Evolutionary conservation across 2,329 filamentous ascomycete genomes (phyloP).

Genomic region (Nothopassalora personata): DNA sequence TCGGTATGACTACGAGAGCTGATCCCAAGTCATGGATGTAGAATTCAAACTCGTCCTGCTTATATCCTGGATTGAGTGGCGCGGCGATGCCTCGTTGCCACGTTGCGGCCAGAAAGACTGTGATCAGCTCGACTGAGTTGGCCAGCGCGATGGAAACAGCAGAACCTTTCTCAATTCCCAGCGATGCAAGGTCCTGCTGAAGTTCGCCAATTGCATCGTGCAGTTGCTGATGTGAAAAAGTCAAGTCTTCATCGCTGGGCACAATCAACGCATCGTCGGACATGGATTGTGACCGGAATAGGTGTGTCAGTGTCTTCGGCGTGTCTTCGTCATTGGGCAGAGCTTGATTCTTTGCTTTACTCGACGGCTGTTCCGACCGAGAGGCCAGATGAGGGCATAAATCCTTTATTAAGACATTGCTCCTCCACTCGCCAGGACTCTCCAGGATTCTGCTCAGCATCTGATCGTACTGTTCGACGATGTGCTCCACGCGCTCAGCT

Average conservation of each 20-base stretch:
- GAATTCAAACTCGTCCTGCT: constrained; percentile 80
- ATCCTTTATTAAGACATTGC: too few relatives aligned
- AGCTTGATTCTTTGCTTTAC: too few relatives aligned
- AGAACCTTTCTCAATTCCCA: constrained; percentile 38
- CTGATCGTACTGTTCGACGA: too few relatives aligned
- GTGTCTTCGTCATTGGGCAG: neutral
- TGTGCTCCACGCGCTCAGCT: too few relatives aligned
- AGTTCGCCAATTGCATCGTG: constrained; percentile 4
- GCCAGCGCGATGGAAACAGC: constrained; percentile 76
- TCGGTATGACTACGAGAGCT: constrained; percentile 67
- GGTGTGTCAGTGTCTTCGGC: neutral
- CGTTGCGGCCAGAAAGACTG: constrained; percentile 72
- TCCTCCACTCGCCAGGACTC: too few relatives aligned
- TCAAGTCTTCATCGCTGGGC: constrained; percentile 2
- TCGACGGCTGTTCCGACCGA: too few relatives aligned
- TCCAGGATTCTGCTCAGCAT: too few relatives aligned
- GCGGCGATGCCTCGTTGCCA: constrained; percentile 79
- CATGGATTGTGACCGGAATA: neutral
- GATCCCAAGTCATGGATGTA: constrained; percentile 84
- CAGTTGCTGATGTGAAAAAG: constrained; percentile 1
- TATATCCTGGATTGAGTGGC: constrained; percentile 81
- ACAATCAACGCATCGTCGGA: neutral
- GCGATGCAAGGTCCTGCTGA: constrained; percentile 3
- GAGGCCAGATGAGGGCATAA: too few relatives aligned
- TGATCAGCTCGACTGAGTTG: constrained; percentile 81